Conservation (phyloP, 1,284 basidiomycete species). For the Microbotryomycetes sp. region DNA sequence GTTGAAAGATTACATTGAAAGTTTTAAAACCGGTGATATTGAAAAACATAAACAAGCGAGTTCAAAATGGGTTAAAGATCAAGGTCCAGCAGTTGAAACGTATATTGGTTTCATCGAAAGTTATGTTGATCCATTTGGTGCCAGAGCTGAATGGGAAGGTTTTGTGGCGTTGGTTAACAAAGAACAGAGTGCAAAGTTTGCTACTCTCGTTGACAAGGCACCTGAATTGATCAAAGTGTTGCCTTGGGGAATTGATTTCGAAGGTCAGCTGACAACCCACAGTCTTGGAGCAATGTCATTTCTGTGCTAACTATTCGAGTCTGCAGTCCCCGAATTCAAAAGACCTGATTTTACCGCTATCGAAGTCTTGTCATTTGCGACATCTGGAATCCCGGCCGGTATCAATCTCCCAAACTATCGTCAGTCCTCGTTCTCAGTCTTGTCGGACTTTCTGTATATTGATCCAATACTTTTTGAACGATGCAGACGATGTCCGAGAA, state of each 20-base stretch:
- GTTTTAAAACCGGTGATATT: constrained; percentile 69
- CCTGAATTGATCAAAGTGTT: constrained; percentile 68
- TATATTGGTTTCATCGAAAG: constrained; percentile 62
- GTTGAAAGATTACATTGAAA: constrained; percentile 66
- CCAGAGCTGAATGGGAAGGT: constrained; percentile 73
- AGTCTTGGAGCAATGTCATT: background rate
- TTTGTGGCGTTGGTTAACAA: constrained; percentile 69
- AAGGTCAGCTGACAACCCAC: constrained; percentile 55
- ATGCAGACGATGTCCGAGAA: constrained; percentile 70
- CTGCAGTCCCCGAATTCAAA: constrained; percentile 49
- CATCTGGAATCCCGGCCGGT: constrained; percentile 74
- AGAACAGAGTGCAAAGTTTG: constrained; percentile 61
- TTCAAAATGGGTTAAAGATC: constrained; percentile 72
- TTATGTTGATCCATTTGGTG: constrained; percentile 63
- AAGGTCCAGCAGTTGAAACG: constrained; percentile 76
- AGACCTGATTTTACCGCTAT: constrained; percentile 74
- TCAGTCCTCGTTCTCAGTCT: constrained; percentile 47
- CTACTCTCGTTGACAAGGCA: constrained; percentile 63
- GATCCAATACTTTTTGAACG: background rate
- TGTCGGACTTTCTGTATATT: constrained; percentile 33
- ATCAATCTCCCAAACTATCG: constrained; percentile 52
- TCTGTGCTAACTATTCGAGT: background rate
- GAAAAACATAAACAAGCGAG: constrained; percentile 69
- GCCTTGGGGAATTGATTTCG: constrained; percentile 75
- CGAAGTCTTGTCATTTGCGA: constrained; percentile 50